Percentiles rank a stretch among this genome's conserved stretches.
Evolutionary conservation across 176 grass and related monocot species (phyloP).

Genomic region (Zoysia japonica): DNA sequence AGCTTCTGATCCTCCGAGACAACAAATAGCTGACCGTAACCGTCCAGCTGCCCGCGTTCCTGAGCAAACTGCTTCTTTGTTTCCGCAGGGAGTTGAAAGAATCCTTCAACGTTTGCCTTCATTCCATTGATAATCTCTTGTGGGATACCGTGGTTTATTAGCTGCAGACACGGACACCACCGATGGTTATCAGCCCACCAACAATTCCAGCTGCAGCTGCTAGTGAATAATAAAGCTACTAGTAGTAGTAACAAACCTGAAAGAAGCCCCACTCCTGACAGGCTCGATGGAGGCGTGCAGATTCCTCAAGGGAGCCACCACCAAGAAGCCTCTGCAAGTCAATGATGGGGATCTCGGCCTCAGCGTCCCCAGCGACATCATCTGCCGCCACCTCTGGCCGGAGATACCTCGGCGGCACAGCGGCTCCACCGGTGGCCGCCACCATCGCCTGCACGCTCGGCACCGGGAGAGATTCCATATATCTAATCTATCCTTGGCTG

Average conservation of each 20-base stretch:
- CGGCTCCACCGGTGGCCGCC: background rate
- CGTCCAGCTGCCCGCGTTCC: constrained; percentile 36
- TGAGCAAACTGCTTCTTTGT: constrained; percentile 35
- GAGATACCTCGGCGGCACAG: constrained; percentile 37
- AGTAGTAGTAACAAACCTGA: constrained; percentile 27
- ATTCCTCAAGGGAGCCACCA: constrained; percentile 14
- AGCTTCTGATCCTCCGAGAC: constrained; percentile 64
- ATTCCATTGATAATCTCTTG: constrained; percentile 26
- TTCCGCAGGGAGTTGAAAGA: constrained; percentile 44
- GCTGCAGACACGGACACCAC: constrained; percentile 1
- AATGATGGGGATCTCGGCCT: constrained; percentile 27
- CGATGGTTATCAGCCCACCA: no score
- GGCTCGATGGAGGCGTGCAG: constrained; percentile 33
- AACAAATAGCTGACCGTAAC: constrained; percentile 60
- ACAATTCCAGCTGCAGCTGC: no score
- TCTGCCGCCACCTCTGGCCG: background rate
- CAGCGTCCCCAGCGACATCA: background rate
- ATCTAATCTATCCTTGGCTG: background rate
- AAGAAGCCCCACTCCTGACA: constrained; percentile 71
- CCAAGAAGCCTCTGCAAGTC: constrained; percentile 17
- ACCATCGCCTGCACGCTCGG: constrained; percentile 45
- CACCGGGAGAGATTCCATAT: constrained; percentile 48
- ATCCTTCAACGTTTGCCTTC: constrained; percentile 17
- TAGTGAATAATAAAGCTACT: no score
- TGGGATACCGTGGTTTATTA: constrained; percentile 39